A percentile compares a stretch with the other conserved stretches of the same genome.
Evolutionary conservation across 768 basidiomycete genomes (phyloP).

Genomic region (Tylopilus cervinicoccineus): DNA sequence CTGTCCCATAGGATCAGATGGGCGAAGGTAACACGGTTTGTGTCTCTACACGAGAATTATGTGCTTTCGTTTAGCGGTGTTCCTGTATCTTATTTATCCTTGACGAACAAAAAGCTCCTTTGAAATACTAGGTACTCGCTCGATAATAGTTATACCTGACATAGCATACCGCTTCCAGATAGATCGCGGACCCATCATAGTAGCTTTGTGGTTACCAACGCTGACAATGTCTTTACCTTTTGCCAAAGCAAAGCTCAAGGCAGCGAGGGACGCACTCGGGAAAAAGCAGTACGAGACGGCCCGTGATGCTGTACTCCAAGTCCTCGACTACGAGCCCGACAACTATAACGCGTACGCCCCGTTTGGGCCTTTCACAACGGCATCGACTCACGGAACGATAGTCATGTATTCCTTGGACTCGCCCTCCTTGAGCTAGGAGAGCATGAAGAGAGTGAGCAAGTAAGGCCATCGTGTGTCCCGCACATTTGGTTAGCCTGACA

Average conservation of each 20-base stretch:
- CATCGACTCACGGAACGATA: conserved; percentile 29
- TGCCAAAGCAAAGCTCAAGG: conserved; percentile 72
- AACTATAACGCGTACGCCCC: conserved; percentile 83
- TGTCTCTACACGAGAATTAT: too few species aligned
- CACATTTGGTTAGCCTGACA: conserved; percentile 15
- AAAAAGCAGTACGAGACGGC: conserved; percentile 75
- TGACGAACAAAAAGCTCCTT: too few species aligned
- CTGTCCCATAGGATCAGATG: neutral
- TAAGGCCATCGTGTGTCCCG: conserved; percentile 38
- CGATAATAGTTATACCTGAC: too few species aligned
- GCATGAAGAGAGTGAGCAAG: conserved; percentile 77
- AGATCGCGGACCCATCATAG: too few species aligned
- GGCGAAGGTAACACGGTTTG: neutral
- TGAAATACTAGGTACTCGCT: too few species aligned
- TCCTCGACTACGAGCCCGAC: conserved; percentile 69
- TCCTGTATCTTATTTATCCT: too few species aligned
- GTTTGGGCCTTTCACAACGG: neutral
- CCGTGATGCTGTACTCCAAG: conserved; percentile 59
- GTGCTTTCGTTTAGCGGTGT: too few species aligned
- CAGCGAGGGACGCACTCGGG: conserved; percentile 66
- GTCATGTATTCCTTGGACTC: conserved; percentile 82
- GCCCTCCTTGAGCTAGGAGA: conserved; percentile 74
- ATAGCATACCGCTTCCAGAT: too few species aligned
- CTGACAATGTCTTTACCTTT: conserved; percentile 35
- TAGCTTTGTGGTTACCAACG: neutral